Evolutionary conservation across 2,329 filamentous ascomycete species (phyloP).

Genomic region (Exophiala dermatitidis): DNA sequence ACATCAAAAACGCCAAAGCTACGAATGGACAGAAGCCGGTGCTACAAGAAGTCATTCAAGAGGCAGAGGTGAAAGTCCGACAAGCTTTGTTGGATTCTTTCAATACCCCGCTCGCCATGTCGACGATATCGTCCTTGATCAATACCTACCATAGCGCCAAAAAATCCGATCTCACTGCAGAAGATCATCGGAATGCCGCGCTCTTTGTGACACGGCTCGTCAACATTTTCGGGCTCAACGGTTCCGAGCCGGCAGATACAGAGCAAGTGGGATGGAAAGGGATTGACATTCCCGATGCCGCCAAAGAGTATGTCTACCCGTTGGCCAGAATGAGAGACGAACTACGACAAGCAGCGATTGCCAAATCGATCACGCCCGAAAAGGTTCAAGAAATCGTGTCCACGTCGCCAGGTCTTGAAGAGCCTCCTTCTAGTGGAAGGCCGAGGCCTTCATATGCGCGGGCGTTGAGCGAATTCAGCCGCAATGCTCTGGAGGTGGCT

Average conservation of each 20-base stretch:
- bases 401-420: conserved; percentile 22
- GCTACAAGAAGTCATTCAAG: conserved; percentile 44
- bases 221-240: conserved; percentile 69
- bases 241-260: conserved; percentile 31
- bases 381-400: conserved; percentile 37
- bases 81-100: conserved; percentile 74
- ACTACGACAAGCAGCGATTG: conserved; percentile 50
- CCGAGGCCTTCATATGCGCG: conserved; percentile 24
- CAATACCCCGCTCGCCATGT: conserved; percentile 74
- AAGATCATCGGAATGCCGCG: conserved; percentile 51
- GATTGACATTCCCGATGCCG: conserved; percentile 53
- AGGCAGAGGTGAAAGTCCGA: conserved; percentile 52
- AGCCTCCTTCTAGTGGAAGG: conserved; percentile 23
- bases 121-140: conserved; percentile 68
- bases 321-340: conserved; percentile 52
- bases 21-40: conserved; percentile 15
- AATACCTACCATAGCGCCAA: conserved; percentile 62
- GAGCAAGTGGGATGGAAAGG: conserved; percentile 57
- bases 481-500: conserved; percentile 37
- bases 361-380: conserved; percentile 36
- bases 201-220: conserved; percentile 78
- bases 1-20: conserved; percentile 49
- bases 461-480: conserved; percentile 24
- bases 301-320: conserved; percentile 55
- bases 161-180: conserved; percentile 40